phyloP scores from a whole-genome alignment of 768 basidiomycete species.

The Mycena galopus region DNA sequence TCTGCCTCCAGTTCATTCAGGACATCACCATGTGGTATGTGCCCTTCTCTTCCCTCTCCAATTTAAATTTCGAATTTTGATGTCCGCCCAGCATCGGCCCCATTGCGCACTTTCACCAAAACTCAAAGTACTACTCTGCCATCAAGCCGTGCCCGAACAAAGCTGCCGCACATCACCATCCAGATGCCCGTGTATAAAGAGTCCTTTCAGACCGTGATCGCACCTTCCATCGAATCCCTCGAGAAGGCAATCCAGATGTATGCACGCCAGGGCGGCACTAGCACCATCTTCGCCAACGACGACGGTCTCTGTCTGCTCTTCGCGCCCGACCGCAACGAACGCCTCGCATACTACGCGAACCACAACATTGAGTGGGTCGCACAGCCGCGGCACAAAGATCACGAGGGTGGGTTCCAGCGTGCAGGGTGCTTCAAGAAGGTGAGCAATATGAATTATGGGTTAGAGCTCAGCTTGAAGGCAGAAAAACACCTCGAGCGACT shows the following conservation, averaged over 20 bases:
- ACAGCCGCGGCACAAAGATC: slow-evolving; percentile 72
- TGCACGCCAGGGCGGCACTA: slow-evolving; percentile 86
- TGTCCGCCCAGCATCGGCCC: slow-evolving; percentile 74
- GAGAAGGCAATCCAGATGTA: slow-evolving; percentile 91
- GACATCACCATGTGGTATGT: slow-evolving; percentile 77
- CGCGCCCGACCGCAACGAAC: slow-evolving; percentile 69
- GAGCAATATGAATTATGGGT: slow-evolving; percentile 90
- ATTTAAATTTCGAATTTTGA: slow-evolving; percentile 54
- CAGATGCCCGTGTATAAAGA: slow-evolving; percentile 93
- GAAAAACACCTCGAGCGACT: slow-evolving; percentile 64
- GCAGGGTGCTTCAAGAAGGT: slow-evolving; percentile 96
- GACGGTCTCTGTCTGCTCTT: slow-evolving; percentile 77
- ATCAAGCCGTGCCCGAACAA: slow-evolving; percentile 65
- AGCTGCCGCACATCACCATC: slow-evolving; percentile 78
- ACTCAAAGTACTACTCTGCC: slow-evolving; percentile 86
- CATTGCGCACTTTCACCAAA: slow-evolving; percentile 82
- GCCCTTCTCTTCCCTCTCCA: neutral
- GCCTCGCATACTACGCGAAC: slow-evolving; percentile 78
- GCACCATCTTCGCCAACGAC: slow-evolving; percentile 82
- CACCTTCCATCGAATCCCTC: slow-evolving; percentile 78
- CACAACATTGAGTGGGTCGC: slow-evolving; percentile 85
- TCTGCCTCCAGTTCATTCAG: slow-evolving; percentile 75
- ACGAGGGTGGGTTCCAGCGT: slow-evolving; percentile 69
- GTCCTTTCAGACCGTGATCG: slow-evolving; percentile 75
- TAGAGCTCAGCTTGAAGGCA: slow-evolving; percentile 75